phyloP scores from a whole-genome alignment of 2,329 filamentous ascomycete species.

The Aureobasidium uvarum region DNA sequence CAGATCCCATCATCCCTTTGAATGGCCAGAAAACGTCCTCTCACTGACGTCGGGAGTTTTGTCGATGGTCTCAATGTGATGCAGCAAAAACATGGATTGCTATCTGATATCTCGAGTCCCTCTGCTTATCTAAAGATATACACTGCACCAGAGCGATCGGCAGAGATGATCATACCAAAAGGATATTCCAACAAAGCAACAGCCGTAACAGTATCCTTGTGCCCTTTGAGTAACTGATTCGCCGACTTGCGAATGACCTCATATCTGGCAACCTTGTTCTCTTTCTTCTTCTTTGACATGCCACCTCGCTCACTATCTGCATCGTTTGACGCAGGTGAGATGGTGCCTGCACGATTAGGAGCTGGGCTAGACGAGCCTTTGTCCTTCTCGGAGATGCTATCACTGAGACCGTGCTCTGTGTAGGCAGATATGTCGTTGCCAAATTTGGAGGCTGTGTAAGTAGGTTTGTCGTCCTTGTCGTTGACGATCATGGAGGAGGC shows the following conservation, averaged over 20 bases:
- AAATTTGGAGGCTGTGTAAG: slow-evolving; percentile 56
- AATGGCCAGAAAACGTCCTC: too few relatives aligned
- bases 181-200: slow-evolving; percentile 84
- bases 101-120: too few relatives aligned
- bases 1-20: too few relatives aligned
- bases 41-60: too few relatives aligned
- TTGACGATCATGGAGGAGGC: slow-evolving; percentile 80
- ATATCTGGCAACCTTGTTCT: slow-evolving; percentile 63
- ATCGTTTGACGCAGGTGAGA: slow-evolving; percentile 7
- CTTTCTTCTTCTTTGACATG: slow-evolving; percentile 40
- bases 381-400: slow-evolving; percentile 12
- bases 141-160: slow-evolving; percentile 82
- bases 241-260: slow-evolving; percentile 87
- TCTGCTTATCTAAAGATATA: slow-evolving; percentile 62
- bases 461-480: slow-evolving; percentile 68
- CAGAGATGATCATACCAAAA: slow-evolving; percentile 89
- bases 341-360: not conserved
- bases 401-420: slow-evolving; percentile 31
- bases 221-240: slow-evolving; percentile 78
- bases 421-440: slow-evolving; percentile 44
- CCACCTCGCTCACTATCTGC: slow-evolving; percentile 33
- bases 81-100: too few relatives aligned
- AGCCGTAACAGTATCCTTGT: slow-evolving; percentile 84
- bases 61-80: too few relatives aligned
- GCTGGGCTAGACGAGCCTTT: not conserved